These are phyloP conservation scores for Oxyria digyna DNA, from an alignment of 148 eudicot species.

Conservation along the genomic window DNA sequence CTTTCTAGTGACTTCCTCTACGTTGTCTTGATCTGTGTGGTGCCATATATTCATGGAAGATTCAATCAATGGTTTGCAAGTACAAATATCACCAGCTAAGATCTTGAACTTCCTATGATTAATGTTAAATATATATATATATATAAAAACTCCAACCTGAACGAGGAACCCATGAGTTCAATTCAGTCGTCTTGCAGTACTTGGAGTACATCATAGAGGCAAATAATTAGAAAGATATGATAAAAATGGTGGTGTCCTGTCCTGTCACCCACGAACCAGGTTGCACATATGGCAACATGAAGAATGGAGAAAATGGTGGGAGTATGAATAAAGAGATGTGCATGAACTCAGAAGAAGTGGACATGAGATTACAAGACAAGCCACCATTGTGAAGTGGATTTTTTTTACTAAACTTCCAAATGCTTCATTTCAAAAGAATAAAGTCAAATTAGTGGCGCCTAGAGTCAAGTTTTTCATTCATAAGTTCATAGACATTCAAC, in stretches of 20 bases:
- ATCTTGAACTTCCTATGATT: background rate
- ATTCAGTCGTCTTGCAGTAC: too few relatives aligned
- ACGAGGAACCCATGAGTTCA: too few relatives aligned
- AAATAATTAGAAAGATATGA: too few relatives aligned
- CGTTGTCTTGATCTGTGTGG: constrained; percentile 2
- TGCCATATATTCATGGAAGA: background rate
- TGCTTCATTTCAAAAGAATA: background rate
- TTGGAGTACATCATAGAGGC: too few relatives aligned
- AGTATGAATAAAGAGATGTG: background rate
- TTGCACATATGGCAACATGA: background rate
- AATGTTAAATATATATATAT: too few relatives aligned
- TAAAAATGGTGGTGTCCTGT: background rate
- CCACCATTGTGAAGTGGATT: background rate
- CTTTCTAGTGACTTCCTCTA: background rate
- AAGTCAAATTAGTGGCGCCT: background rate
- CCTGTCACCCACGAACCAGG: background rate
- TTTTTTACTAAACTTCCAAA: background rate
- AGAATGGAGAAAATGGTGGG: too few relatives aligned
- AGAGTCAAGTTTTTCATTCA: too few relatives aligned
- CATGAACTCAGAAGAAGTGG: background rate
- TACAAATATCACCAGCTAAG: constrained; percentile 1
- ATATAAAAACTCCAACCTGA: too few relatives aligned
- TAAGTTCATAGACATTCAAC: too few relatives aligned
- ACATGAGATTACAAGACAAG: background rate
- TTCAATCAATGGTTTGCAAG: background rate